Conservation (phyloP, 1,139 yeast genomes). For the Lodderomyces pseudojiufengensis region DNA sequence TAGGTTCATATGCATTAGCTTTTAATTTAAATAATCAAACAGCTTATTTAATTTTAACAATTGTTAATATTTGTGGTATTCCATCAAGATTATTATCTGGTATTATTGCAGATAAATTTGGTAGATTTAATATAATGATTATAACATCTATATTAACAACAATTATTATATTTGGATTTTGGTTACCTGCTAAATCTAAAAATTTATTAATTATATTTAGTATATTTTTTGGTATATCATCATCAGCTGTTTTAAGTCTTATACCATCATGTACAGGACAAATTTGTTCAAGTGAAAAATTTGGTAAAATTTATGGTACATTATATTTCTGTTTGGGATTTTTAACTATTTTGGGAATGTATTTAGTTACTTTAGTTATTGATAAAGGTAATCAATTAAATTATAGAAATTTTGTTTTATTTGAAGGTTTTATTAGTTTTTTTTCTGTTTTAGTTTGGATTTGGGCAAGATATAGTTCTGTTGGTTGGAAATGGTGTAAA, state of each 20-base stretch:
- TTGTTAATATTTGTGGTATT: constrained; percentile 45
- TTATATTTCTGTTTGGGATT: constrained; percentile 63
- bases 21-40: constrained; percentile 36
- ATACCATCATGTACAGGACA: constrained; percentile 52
- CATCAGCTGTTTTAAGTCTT: constrained; percentile 29
- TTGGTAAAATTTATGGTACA: constrained; percentile 69
- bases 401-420: constrained; percentile 24
- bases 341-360: constrained; percentile 46
- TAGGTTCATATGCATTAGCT: constrained; percentile 48
- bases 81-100: constrained; percentile 49
- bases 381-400: constrained; percentile 16
- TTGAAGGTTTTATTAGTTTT: constrained; percentile 25
- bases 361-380: constrained; percentile 25
- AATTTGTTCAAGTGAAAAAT: constrained; percentile 59
- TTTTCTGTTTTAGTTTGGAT: constrained; percentile 21
- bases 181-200: constrained; percentile 38
- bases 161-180: constrained; percentile 38
- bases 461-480: constrained; percentile 20
- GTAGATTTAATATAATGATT: constrained; percentile 52
- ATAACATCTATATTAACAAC: constrained; percentile 34
- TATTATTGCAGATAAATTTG: constrained; percentile 43
- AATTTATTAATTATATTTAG: constrained; percentile 22
- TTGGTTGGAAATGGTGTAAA: constrained; percentile 26
- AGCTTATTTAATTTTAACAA: constrained; percentile 45
- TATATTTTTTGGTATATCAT: constrained; percentile 27